Evolutionary conservation across 768 basidiomycete genomes (phyloP), one percentile per base, ranked within the genome.

Genomic region (Tricholoma hemisulphureum): DNA sequence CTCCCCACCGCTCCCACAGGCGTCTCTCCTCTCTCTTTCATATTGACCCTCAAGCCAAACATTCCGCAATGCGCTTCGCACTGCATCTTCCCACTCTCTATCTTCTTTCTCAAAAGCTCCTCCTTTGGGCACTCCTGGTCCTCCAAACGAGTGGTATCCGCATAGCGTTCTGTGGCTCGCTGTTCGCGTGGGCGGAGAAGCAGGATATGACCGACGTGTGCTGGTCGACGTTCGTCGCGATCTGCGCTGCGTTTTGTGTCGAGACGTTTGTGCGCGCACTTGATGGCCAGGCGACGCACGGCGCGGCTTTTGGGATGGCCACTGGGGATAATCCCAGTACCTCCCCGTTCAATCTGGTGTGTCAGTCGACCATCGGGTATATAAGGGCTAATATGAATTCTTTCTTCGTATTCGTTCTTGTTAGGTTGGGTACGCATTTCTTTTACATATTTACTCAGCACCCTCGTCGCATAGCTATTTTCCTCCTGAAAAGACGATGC

Each of bases 341-440:
- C 7, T 80, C 86, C 3, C 86, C 87, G 0, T 89, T 89, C 69
- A 91, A 91, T 63, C 66, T 91, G 61, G 89, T 91, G 64, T 37
- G 86, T 75, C n/a, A n/a, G n/a, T n/a, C n/a, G n/a, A n/a, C n/a
- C n/a, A 29, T 45, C 31, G 32, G 13, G 52, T n/a, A 13, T 9
- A 18, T 28, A 4, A 32, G 46, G 3, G 5, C 13, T 16, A 54
- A 56, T 31, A 20, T 45, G 6, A 28, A n/a, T 37, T 50, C 49
- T 46, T 48, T n/a, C 49, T 51, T 39, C n/a, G n/a, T n/a, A n/a
- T 29, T 50, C 56, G 11, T 43, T 1, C 63, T 24, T 60, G 34
- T 28, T 61, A 90, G 89, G 83, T 91, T 60, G 88, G 86, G 20
- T 92, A 91, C 62, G 84, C 88, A 1, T 90, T 91, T 69, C 76